Evolutionary conservation across 2,329 filamentous ascomycete genomes (phyloP).

Genomic region (Penicillium rolfsii): DNA sequence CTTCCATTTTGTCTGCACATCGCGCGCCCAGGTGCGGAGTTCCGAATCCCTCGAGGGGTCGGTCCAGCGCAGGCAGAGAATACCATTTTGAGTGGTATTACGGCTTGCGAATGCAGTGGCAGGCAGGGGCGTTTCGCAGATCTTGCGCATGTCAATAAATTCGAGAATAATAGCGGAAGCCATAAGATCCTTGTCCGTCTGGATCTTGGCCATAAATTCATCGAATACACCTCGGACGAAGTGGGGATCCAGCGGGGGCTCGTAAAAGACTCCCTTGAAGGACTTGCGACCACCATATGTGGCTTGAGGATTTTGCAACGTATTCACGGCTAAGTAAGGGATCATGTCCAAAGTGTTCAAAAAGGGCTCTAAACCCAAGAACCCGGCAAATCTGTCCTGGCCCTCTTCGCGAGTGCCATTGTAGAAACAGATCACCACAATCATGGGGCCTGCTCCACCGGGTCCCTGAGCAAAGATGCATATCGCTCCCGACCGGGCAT

Average conservation of each 20-base stretch:
- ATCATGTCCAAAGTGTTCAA: slow-evolving; percentile 45
- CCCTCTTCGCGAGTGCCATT: slow-evolving; percentile 45
- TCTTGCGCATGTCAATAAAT: slow-evolving; percentile 47
- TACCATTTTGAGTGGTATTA: slow-evolving; percentile 50
- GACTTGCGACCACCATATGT: slow-evolving; percentile 46
- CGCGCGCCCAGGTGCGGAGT: slow-evolving; percentile 46
- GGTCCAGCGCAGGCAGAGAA: slow-evolving; percentile 49
- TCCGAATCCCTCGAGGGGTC: slow-evolving; percentile 42
- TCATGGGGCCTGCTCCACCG: slow-evolving; percentile 35
- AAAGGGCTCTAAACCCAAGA: slow-evolving; percentile 45
- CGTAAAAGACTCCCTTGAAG: slow-evolving; percentile 52
- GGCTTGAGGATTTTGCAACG: slow-evolving; percentile 42
- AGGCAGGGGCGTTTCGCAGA: slow-evolving; percentile 39
- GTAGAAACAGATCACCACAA: slow-evolving; percentile 40
- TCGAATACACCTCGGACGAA: slow-evolving; percentile 40
- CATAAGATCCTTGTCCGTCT: slow-evolving; percentile 34
- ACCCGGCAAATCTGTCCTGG: slow-evolving; percentile 38
- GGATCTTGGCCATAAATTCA: slow-evolving; percentile 35
- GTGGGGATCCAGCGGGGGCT: slow-evolving; percentile 44
- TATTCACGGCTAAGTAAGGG: slow-evolving; percentile 50
- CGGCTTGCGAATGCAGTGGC: slow-evolving; percentile 53
- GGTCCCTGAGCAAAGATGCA: slow-evolving; percentile 37
- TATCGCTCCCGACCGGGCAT: slow-evolving; percentile 55
- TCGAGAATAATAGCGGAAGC: slow-evolving; percentile 46
- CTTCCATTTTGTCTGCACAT: slow-evolving; percentile 35